A percentile compares a stretch with the other conserved stretches of the same genome.
These are phyloP conservation scores for Aspergillus kassunensis DNA, from an alignment of 495 filamentous ascomycete genomes.

Conservation along the genomic window DNA sequence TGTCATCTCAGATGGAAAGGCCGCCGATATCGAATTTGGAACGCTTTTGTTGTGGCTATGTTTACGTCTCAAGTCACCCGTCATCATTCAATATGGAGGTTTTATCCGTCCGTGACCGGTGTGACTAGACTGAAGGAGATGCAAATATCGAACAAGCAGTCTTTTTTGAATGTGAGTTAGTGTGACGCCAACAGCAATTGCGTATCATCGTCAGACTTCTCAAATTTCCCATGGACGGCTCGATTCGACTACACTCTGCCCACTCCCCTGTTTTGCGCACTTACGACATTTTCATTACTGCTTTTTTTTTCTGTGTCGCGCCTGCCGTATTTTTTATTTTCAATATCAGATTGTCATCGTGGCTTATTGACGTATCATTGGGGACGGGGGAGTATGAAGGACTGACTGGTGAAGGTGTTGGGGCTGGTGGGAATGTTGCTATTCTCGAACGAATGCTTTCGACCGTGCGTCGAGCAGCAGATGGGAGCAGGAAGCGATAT, in stretches of 20 bases:
- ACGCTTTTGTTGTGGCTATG: slow-evolving; percentile 39
- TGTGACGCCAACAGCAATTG: slow-evolving; percentile 21
- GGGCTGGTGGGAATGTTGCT: slow-evolving; percentile 10
- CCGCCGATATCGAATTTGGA: slow-evolving; percentile 24
- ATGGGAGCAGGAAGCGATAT: slow-evolving; percentile 6
- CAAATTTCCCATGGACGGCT: slow-evolving; percentile 7
- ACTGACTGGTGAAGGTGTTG: slow-evolving; percentile 14
- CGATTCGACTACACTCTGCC: slow-evolving; percentile 5
- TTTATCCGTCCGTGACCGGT: slow-evolving; percentile 17
- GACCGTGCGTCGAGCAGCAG: slow-evolving; percentile 6
- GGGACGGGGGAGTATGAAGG: slow-evolving; percentile 20
- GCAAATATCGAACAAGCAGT: slow-evolving; percentile 31
- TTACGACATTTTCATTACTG: slow-evolving; percentile 15
- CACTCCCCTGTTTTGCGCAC: slow-evolving; percentile 15
- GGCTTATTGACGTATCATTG: slow-evolving; percentile 22
- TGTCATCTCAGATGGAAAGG: not conserved
- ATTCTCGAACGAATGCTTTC: slow-evolving; percentile 9
- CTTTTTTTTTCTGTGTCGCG: slow-evolving; percentile 6
- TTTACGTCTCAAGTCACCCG: slow-evolving; percentile 29
- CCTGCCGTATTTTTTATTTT: slow-evolving; percentile 3
- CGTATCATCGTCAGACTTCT: slow-evolving; percentile 13
- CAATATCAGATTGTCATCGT: slow-evolving; percentile 18
- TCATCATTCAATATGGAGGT: slow-evolving; percentile 13
- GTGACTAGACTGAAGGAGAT: slow-evolving; percentile 35
- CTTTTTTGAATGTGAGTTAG: slow-evolving; percentile 13